phyloP scores from a whole-genome alignment of 2,329 filamentous ascomycete species.

The Moelleriella libera region DNA sequence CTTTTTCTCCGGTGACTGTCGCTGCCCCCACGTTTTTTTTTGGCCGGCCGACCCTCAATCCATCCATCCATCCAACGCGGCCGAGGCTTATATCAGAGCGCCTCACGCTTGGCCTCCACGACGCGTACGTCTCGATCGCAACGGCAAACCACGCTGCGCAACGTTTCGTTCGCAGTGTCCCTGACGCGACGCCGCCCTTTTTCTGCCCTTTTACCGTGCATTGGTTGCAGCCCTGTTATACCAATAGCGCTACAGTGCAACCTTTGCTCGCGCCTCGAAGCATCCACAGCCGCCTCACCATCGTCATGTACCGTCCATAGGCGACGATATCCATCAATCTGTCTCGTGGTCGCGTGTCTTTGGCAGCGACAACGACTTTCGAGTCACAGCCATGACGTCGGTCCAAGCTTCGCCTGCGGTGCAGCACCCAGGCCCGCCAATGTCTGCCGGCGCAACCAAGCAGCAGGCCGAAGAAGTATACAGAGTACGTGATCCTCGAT shows the following conservation, averaged over 20 bases:
- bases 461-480: slow-evolving; percentile 67
- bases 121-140: slow-evolving; percentile 11
- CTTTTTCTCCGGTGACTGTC: background rate
- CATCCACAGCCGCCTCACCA: slow-evolving; percentile 7
- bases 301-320: slow-evolving; percentile 26
- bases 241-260: background rate
- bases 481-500: slow-evolving; percentile 31
- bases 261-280: background rate
- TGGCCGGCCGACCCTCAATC: slow-evolving; percentile 1
- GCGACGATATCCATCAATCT: slow-evolving; percentile 9
- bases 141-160: slow-evolving; percentile 6
- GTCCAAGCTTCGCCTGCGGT: slow-evolving; percentile 59
- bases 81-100: slow-evolving; percentile 1
- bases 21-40: slow-evolving; percentile 7
- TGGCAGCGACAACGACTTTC: slow-evolving; percentile 3
- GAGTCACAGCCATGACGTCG: slow-evolving; percentile 53
- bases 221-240: background rate
- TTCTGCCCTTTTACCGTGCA: background rate
- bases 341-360: slow-evolving; percentile 11
- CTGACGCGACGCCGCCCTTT: slow-evolving; percentile 11
- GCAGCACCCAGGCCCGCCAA: slow-evolving; percentile 47
- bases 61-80: slow-evolving; percentile 3
- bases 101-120: slow-evolving; percentile 13
- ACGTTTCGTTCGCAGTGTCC: slow-evolving; percentile 5
- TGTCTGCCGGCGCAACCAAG: slow-evolving; percentile 56